These are phyloP conservation scores for Zymoseptoria ardabiliae DNA, from an alignment of 2,329 filamentous ascomycete species.

Conservation along the genomic window DNA sequence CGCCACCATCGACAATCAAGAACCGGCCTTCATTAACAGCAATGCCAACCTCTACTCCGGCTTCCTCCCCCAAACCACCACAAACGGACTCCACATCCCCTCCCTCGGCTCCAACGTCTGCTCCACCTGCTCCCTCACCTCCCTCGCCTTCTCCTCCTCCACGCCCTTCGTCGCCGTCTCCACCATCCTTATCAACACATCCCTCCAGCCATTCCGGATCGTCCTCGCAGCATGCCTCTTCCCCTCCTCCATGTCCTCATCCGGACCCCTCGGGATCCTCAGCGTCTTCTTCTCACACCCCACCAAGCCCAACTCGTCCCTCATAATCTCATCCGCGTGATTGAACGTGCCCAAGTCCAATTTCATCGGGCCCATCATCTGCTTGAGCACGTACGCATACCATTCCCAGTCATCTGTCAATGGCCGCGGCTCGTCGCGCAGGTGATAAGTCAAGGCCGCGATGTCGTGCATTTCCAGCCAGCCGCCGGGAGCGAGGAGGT, in stretches of 20 bases:
- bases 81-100: not conserved
- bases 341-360: not conserved
- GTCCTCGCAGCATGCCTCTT: not conserved
- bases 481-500: slow-evolving; percentile 16
- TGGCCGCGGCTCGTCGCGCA: not conserved
- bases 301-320: not conserved
- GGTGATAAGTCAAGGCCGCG: not conserved
- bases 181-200: not conserved
- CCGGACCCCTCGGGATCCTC: not conserved
- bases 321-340: not conserved
- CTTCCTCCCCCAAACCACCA: not conserved
- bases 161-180: not conserved
- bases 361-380: not conserved
- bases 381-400: not conserved
- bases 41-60: not conserved
- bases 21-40: too few relatives aligned
- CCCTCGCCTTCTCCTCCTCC: not conserved
- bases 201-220: not conserved
- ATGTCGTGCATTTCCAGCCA: slow-evolving; percentile 19
- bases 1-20: too few relatives aligned
- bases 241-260: not conserved
- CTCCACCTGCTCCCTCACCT: not conserved
- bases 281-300: not conserved
- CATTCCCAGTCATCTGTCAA: not conserved
- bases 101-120: not conserved